phyloP scores from a whole-genome alignment of 495 filamentous ascomycete genomes.

The Talaromyces proteolyticus region DNA sequence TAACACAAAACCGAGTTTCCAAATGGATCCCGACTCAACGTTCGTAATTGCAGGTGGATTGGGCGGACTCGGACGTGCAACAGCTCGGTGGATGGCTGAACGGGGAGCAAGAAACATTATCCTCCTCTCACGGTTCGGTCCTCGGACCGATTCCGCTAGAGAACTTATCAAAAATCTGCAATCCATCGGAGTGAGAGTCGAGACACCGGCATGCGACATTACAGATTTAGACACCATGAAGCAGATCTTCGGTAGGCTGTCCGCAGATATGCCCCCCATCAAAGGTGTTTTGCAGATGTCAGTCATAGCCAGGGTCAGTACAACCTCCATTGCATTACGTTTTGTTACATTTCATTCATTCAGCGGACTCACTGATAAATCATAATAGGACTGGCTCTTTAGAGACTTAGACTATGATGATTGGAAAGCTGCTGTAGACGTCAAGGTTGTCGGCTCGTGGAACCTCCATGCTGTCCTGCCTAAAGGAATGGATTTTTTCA shows the following conservation, averaged over 20 bases:
- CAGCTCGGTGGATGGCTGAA: slow-evolving; percentile 31
- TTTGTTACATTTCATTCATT: too few relatives aligned
- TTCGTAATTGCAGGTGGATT: slow-evolving; percentile 33
- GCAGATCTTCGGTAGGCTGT: neutral
- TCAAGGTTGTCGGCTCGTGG: slow-evolving; percentile 23
- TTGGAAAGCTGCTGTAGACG: slow-evolving; percentile 17
- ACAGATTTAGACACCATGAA: neutral
- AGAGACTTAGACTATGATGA: slow-evolving; percentile 29
- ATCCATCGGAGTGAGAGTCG: neutral
- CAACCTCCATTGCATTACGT: neutral
- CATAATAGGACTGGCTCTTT: slow-evolving; percentile 22
- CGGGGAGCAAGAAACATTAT: slow-evolving; percentile 24
- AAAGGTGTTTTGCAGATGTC: neutral
- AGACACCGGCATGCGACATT: neutral
- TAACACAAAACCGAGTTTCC: too few relatives aligned
- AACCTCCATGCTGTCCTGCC: slow-evolving; percentile 20
- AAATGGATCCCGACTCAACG: neutral
- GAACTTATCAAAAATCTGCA: slow-evolving; percentile 2
- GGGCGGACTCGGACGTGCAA: slow-evolving; percentile 31
- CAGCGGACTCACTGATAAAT: too few relatives aligned
- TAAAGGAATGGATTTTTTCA: slow-evolving; percentile 22
- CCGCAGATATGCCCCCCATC: neutral
- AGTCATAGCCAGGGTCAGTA: neutral
- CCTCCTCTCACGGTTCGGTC: slow-evolving; percentile 17
- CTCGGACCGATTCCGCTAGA: neutral